These are phyloP conservation scores for Mycena alexandri DNA, from an alignment of 768 basidiomycete genomes.

Conservation along the genomic window DNA sequence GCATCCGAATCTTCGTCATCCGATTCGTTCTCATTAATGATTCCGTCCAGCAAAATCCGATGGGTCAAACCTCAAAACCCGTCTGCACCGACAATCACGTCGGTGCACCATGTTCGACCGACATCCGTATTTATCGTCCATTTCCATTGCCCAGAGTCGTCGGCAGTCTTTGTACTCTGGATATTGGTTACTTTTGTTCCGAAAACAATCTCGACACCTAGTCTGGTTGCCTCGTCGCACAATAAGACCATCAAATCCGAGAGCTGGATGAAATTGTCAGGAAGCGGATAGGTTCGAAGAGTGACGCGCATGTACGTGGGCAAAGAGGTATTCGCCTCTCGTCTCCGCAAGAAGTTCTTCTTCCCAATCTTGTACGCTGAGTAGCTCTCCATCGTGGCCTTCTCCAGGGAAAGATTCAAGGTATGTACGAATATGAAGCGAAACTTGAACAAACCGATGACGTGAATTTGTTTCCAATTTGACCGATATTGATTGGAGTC, in stretches of 20 bases:
- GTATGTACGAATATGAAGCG: not conserved
- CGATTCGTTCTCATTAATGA: not conserved
- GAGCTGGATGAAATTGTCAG: constrained; percentile 1
- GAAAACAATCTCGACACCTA: not conserved
- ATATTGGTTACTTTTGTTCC: not conserved
- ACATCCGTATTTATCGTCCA: not conserved
- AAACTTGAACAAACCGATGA: not conserved
- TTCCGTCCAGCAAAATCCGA: not conserved
- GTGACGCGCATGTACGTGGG: not conserved
- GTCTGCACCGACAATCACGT: constrained; percentile 23
- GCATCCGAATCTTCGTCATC: too few species aligned
- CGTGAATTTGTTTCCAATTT: constrained; percentile 20
- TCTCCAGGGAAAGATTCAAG: not conserved
- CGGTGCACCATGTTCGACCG: constrained; percentile 1
- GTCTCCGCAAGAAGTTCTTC: constrained; percentile 18
- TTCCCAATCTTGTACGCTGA: constrained; percentile 11
- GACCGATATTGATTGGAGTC: constrained; percentile 8
- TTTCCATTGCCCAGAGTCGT: not conserved
- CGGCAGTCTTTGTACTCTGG: not conserved
- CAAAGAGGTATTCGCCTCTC: constrained; percentile 15
- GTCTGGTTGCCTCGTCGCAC: constrained; percentile 7
- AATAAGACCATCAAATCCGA: constrained; percentile 2
- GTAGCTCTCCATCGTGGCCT: constrained; percentile 10
- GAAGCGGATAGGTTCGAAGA: not conserved
- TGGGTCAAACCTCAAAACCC: constrained; percentile 9